Evolutionary conservation across 257 asterid species (phyloP).

Genomic region (Solanum peruvianum): DNA sequence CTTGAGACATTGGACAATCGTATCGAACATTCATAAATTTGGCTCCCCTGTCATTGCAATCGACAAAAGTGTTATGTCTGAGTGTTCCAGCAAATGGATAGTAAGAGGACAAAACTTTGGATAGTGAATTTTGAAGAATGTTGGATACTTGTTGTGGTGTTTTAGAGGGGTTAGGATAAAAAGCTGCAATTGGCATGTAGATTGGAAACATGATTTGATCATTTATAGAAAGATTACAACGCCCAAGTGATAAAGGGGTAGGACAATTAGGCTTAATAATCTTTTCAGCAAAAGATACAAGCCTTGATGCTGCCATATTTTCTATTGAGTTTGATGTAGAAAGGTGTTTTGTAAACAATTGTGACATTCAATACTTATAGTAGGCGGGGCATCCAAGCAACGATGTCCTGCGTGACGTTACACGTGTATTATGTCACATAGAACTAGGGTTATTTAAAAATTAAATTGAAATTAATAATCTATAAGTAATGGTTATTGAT

Average conservation of each 20-base stretch:
- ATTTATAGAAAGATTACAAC: background rate
- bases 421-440: no score
- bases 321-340: background rate
- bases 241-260: background rate
- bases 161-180: background rate
- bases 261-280: no score
- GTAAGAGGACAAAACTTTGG: background rate
- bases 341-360: background rate
- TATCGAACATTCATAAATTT: background rate
- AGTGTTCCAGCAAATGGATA: slow-evolving; percentile 6
- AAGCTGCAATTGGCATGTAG: background rate
- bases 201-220: background rate
- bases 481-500: no score
- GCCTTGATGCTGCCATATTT: background rate
- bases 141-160: background rate
- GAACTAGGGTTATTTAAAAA: no score
- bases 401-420: no score
- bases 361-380: background rate
- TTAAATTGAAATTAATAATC: no score
- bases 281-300: no score
- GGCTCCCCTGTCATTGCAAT: background rate
- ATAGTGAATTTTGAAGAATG: background rate
- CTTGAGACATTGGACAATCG: background rate
- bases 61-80: background rate
- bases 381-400: background rate